Base-by-base conservation (phyloP, 2,329 filamentous ascomycete genomes). In the Fusarium sp. region DNA sequence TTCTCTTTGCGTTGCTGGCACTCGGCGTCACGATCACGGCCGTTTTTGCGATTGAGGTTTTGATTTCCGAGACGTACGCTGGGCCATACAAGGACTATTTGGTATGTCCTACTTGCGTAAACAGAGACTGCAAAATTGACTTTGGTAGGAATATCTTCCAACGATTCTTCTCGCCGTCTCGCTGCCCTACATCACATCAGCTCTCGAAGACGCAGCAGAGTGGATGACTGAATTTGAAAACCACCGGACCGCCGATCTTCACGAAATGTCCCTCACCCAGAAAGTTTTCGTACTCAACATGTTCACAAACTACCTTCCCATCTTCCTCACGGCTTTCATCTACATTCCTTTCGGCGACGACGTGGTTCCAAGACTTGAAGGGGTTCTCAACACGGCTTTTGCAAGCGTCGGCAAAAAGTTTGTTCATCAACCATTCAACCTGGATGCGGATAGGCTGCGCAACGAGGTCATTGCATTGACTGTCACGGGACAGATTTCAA, bases 241-340 rank as follows among this genome's bases (percentile, higher is more conserved):
- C 71, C 90, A 92, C 71, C 85, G 90, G 49, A 92, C 89, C 0
- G 81, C 86, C 29, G 87, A 88, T 45, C 79, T 84, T 17, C 87
- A 90, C 69, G 87, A 92, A 58, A 83, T 86, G 57, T 87, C 89
- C 0, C 80, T 90, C 63, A 90, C 88, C 0, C 84, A 88, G 60
- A 93, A 93, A 79, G 83, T 89, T 8, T 92, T 93, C 56, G 81
- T 91, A 31, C 83, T 93, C 71, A 91, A 90, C 78, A 91, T 92
- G 77, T 91, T 93, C 74, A 92, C 89, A 11, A 90, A 90, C 4
- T 93, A 93, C 70, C 80, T 92, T 1, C 89, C 89, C 1, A 89
- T 91, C 41, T 82, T 92, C 60, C 78, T 93, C 7, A 93, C 89
- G 0, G 90, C 90, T 0, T 93, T 93, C 68, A 83, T 93, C 47